Evolutionary conservation across 495 filamentous ascomycete species (phyloP), one percentile per base, ranked within the genome.

Genomic region (Durotheca rogersii): DNA sequence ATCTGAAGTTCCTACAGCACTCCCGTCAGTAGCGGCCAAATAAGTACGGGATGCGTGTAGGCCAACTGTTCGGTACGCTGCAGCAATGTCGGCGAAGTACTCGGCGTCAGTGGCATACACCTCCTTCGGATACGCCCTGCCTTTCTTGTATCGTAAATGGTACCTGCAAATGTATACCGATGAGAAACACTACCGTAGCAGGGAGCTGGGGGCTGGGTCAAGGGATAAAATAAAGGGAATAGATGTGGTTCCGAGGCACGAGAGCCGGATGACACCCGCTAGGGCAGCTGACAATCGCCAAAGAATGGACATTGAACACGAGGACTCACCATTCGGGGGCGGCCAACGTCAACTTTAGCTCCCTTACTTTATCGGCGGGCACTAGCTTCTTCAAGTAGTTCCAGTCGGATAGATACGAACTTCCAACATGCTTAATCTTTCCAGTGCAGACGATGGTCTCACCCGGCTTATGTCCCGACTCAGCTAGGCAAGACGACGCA

Each of bases 371-470:
- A 3, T 81, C 75, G 14, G 70, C 61, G 0, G 81, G 70, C 0
- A 83, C 77, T 7, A 81, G 62, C 48, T 70, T 79, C 62, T 82
- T 82, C 3, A 85, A 68, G 54, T 78, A 84, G 45, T 83, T 80
- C 75, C 81, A 85, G 51, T 86, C 76, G 34, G 78, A 73, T 45
- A 84, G 57, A 51, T 84, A 84, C 38, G 79, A 81, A 51, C 78
- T 81, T 37, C 81, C 81, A 3, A 76, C 74, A 59, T 85, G 82
- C 72, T 80, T 83, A 62, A 85, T 86, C 69, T 84, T 84, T 48
- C 82, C 79, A 2, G 78, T 83, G 56, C 85, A 88, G 39, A 87
- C 57, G 6, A 85, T 80, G 4, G 74, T 80, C 68, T 86, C 83
- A 40, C 77, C 81, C 15, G 83, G 81, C 66, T 84, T 83, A 64